Percentiles rank a stretch among this genome's conserved stretches.
Evolutionary conservation across 805 yeast species (phyloP).

Genomic region (Candida krabiensis): DNA sequence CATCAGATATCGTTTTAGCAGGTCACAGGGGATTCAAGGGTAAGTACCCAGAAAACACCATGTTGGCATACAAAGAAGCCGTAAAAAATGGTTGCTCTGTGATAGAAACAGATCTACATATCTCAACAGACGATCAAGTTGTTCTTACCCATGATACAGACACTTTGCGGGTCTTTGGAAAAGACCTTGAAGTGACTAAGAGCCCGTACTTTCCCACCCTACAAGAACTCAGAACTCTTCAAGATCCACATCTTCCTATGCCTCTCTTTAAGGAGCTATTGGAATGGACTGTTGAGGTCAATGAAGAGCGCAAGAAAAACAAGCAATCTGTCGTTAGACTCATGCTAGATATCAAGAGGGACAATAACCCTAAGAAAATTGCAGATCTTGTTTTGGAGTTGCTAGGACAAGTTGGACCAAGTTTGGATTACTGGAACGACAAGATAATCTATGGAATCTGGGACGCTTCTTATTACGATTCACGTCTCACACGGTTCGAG

Average conservation of each 20-base stretch:
- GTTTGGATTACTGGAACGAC: constrained; percentile 32
- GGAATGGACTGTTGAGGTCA: constrained; percentile 40
- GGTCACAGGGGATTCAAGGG: constrained; percentile 25
- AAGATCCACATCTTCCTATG: constrained; percentile 34
- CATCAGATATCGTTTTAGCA: constrained; percentile 4
- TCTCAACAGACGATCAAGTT: constrained; percentile 33
- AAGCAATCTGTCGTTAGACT: constrained; percentile 33
- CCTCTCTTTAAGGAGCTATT: constrained; percentile 33
- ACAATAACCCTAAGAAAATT: constrained; percentile 30
- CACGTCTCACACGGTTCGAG: constrained; percentile 27
- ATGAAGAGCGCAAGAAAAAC: constrained; percentile 30
- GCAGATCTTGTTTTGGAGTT: constrained; percentile 25
- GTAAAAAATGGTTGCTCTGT: constrained; percentile 33
- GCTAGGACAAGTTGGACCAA: constrained; percentile 20
- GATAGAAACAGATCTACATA: constrained; percentile 39
- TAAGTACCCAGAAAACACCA: constrained; percentile 37
- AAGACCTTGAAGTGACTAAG: constrained; percentile 25
- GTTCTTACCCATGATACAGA: constrained; percentile 37
- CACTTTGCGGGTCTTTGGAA: constrained; percentile 35
- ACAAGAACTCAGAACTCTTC: constrained; percentile 27
- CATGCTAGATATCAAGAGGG: constrained; percentile 39
- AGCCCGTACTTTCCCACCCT: constrained; percentile 28
- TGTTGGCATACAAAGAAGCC: constrained; percentile 36
- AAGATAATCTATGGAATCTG: constrained; percentile 39
- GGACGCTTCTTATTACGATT: constrained; percentile 30